Evolutionary conservation across 768 basidiomycete genomes (phyloP).

Genomic region (Leccinum disarticulatum): DNA sequence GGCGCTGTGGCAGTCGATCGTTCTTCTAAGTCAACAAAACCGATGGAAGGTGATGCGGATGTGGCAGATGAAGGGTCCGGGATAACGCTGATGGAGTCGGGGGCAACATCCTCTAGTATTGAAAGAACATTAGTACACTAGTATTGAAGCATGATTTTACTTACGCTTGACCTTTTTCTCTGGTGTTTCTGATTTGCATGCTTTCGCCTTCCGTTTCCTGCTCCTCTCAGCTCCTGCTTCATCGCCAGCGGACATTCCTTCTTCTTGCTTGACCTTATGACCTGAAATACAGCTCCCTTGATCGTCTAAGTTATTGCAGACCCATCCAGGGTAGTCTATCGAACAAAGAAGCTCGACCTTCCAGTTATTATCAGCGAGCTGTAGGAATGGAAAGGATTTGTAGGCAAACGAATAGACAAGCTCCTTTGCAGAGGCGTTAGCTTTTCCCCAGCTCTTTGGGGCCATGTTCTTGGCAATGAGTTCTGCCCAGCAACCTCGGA

Average conservation of each 20-base stretch:
- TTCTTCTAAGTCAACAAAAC: too few species aligned
- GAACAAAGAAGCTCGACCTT: background rate
- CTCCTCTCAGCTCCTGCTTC: too few species aligned
- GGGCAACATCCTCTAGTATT: too few species aligned
- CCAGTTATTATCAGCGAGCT: constrained; percentile 2
- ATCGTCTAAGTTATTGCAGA: background rate
- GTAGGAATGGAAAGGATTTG: background rate
- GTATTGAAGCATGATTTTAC: too few species aligned
- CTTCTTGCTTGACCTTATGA: background rate
- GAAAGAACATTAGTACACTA: too few species aligned
- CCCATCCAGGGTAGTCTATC: background rate
- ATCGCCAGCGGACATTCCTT: background rate
- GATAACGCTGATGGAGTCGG: too few species aligned
- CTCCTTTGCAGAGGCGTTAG: background rate
- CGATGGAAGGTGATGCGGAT: too few species aligned
- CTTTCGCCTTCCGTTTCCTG: background rate
- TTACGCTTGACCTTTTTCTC: background rate
- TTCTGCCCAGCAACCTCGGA: constrained; percentile 1
- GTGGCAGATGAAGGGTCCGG: too few species aligned
- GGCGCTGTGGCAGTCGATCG: too few species aligned
- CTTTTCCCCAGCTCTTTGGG: constrained; percentile 10
- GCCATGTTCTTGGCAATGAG: background rate
- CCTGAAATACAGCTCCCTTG: too few species aligned
- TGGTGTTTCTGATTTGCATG: background rate
- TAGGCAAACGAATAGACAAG: background rate